Base-by-base conservation (phyloP, 257 asterid species). In the Nicotiana knightiana region DNA sequence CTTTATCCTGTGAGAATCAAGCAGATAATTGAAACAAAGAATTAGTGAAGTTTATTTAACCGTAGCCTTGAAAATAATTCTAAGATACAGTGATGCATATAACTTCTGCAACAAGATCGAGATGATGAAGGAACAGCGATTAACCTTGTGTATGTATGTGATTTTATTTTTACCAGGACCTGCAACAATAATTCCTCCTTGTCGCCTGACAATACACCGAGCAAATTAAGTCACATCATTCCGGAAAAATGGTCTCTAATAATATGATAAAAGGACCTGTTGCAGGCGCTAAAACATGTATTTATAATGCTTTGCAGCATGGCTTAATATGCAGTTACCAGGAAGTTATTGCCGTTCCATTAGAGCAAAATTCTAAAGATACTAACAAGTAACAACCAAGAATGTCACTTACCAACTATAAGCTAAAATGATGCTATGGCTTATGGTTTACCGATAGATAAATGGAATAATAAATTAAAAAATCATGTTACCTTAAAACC, bases 151-250 rank as follows among this genome's bases (percentile, higher is more conserved):
- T 84, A 92, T 82, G 83, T 94, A 96, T 12, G 94, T 87, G 86
- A 96, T 87, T 86, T 91, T 93, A 57, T 66, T 66, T 93, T 92
- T 92, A 75, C 97, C 97, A 16, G 99, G 99, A 81, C 99, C 99
- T 13, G 97, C 99, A 68, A 96, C 92, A 37, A 96, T 86, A 81
- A 94, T 90, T 82, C 99, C 99, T 18, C 99, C 99, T 88, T 94
- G 98, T 86, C 86, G 93, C 99, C 98, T 96, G 91, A 79, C 77
- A 89, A 85, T 53, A 78, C 57, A 76, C 58, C 46, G 70, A 81
- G 77, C 33, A 61, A 75, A 58, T 66, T 55, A 48, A 61, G 10
- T 46, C 37, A 71, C 61, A 70, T 70, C 28, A 43, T 39, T 43
- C 58, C 5, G 12, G 28, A 43, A 70, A 70, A 3, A 43, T 43